Percentiles rank a stretch among this genome's conserved stretches.
Evolutionary conservation across 169 alveolate genomes (phyloP).

Genomic region (Eimeria zaria): DNA sequence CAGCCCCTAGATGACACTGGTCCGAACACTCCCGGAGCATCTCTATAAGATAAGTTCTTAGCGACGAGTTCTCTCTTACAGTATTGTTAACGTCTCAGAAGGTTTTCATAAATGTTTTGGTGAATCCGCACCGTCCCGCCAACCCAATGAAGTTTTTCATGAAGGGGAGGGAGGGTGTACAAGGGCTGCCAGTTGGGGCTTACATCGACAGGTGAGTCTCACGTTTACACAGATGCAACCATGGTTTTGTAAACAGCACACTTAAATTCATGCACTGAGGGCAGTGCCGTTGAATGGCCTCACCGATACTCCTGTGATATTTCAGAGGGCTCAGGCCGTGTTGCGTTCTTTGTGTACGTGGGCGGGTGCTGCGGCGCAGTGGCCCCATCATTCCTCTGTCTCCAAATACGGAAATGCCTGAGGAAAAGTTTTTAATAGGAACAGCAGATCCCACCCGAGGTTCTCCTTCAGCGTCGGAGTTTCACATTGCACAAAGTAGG

Average conservation of each 20-base stretch:
- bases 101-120: conserved; percentile 21
- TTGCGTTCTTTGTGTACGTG: neutral
- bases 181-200: conserved; percentile 67
- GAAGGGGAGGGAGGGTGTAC: conserved; percentile 66
- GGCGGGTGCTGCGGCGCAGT: conserved; percentile 41
- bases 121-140: conserved; percentile 74
- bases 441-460: conserved; percentile 72
- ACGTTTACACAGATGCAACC: neutral
- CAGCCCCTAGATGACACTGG: neutral
- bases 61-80: neutral
- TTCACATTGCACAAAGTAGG: conserved; percentile 53
- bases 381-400: conserved; percentile 61
- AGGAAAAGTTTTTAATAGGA: conserved; percentile 53
- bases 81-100: conserved; percentile 12
- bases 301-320: neutral
- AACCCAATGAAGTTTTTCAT: conserved; percentile 69
- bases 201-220: conserved; percentile 68
- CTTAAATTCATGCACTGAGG: neutral
- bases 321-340: neutral
- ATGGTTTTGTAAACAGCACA: neutral
- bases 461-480: conserved; percentile 74
- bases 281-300: neutral
- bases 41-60: neutral
- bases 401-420: conserved; percentile 65
- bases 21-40: neutral